A percentile compares a stretch with the other conserved stretches of the same genome.
These are phyloP conservation scores for Nicotiana rustica DNA, from an alignment of 305 asterid genomes.

Conservation along the genomic window DNA sequence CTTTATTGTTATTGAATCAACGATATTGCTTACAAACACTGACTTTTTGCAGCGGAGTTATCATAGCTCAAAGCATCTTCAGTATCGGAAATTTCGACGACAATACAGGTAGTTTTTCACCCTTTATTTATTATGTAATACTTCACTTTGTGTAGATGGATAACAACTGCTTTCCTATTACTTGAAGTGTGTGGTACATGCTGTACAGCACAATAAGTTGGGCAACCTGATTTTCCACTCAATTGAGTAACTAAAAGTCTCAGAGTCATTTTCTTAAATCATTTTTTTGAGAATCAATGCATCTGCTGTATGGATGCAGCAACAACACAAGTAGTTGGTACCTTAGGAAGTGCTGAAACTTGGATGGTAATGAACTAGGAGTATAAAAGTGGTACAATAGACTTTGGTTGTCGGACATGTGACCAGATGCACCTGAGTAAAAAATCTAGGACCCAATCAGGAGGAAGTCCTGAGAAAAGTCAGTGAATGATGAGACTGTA, in stretches of 20 bases:
- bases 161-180: constrained; percentile 1
- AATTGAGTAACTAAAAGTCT: not conserved
- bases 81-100: constrained; percentile 52
- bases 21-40: constrained; percentile 1
- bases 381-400: constrained; percentile 9
- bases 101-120: constrained; percentile 60
- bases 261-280: not conserved
- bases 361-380: not conserved
- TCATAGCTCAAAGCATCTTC: constrained; percentile 87
- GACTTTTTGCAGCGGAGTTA: constrained; percentile 81
- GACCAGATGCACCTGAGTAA: not conserved
- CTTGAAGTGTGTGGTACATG: constrained; percentile 17
- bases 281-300: not conserved
- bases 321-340: not conserved
- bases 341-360: constrained; percentile 11
- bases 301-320: not conserved
- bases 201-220: not conserved
- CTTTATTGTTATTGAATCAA: constrained; percentile 32
- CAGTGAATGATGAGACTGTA: not conserved
- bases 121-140: not conserved
- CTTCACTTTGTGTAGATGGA: constrained; percentile 1
- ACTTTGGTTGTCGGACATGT: not conserved
- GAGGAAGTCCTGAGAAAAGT: not conserved
- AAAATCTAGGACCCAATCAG: constrained; percentile 2
- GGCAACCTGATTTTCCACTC: constrained; percentile 7